phyloP scores from a whole-genome alignment of 192 early-diverging fungal species.

The Coemansia sp. region DNA sequence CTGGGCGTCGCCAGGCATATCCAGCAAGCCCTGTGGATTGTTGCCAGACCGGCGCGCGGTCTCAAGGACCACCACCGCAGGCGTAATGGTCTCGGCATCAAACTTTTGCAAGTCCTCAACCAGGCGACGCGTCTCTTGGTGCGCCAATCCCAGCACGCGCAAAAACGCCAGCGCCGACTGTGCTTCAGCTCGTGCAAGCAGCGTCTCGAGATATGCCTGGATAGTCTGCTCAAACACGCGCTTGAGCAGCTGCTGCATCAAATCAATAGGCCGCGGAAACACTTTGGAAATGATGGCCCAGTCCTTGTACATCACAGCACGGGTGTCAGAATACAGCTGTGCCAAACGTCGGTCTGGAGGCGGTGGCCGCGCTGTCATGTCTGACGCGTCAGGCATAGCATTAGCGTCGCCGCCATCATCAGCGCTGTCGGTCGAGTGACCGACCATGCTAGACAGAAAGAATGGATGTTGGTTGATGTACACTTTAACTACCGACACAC shows the following conservation, averaged over 20 bases:
- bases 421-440: slow-evolving; percentile 55
- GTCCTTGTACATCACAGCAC: slow-evolving; percentile 78
- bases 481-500: slow-evolving; percentile 86
- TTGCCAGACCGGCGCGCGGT: slow-evolving; percentile 42
- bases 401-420: slow-evolving; percentile 46
- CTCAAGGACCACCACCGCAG: slow-evolving; percentile 48
- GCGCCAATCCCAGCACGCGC: slow-evolving; percentile 68
- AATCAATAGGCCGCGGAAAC: slow-evolving; percentile 84
- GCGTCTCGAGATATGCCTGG: slow-evolving; percentile 80
- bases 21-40: slow-evolving; percentile 40
- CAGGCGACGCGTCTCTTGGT: slow-evolving; percentile 68
- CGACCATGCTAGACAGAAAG: slow-evolving; percentile 79
- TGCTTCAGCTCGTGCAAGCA: slow-evolving; percentile 67
- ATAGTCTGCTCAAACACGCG: slow-evolving; percentile 96
- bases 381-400: slow-evolving; percentile 45
- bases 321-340: slow-evolving; percentile 82
- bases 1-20: slow-evolving; percentile 38
- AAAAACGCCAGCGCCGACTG: slow-evolving; percentile 79
- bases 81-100: slow-evolving; percentile 62
- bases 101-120: slow-evolving; percentile 77
- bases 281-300: slow-evolving; percentile 90
- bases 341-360: slow-evolving; percentile 67
- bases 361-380: slow-evolving; percentile 54
- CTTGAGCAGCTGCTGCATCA: slow-evolving; percentile 92
- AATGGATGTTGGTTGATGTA: slow-evolving; percentile 98